Evolutionary conservation across 768 basidiomycete genomes (phyloP), one percentile per base, ranked within the genome.

Genomic region (Paxillus ammoniavirescens): DNA sequence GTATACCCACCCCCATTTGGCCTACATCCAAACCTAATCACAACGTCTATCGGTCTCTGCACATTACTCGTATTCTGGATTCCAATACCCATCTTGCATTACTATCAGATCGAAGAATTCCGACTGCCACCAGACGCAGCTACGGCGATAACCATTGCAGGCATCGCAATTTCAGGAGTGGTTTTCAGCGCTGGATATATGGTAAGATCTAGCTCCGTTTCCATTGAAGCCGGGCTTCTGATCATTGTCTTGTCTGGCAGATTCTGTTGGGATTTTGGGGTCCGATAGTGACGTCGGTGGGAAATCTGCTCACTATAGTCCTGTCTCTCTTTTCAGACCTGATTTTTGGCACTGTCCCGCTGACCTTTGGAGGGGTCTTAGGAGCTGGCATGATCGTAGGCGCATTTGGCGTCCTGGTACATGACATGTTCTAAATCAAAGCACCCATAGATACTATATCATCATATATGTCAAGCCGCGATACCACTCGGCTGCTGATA

Each of bases 271-370:
- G 89, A 26, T 70, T 90, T 26, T 94, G 91, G 90, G 93, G 93
- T 4, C 93, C 93, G 6, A 83, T 94, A 40, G 81, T 93, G 41
- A 84, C 86, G 8, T 92, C 91, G 2, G 93, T 97, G 31, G 93
- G 93, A 42, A 93, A 83, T 69, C 79, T 98, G n/a, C 78, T 96
- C n/a, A 94, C 94, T 5, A 95, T 96, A 59, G 91, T 96, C 36
- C 78, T 97, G 46, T 90, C 93, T 13, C 82, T 93, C 44, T 62
- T 91, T 14, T 83, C 88, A 40, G 94, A 98, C 70, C 76, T 87
- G 8, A 58, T 86, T 15, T 87, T 93, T 56, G 84, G 91, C 18
- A 77, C 78, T 48, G 78, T 83, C 36, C 75, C 79, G 1, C 65
- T 93, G 53, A 91, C 87, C 0, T 23, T 80, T 3, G 87, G 86